A percentile compares a stretch with the other conserved stretches of the same genome.
Evolutionary conservation across 2,329 filamentous ascomycete species (phyloP).

Genomic region (Coniosporium tulheliwenetii): DNA sequence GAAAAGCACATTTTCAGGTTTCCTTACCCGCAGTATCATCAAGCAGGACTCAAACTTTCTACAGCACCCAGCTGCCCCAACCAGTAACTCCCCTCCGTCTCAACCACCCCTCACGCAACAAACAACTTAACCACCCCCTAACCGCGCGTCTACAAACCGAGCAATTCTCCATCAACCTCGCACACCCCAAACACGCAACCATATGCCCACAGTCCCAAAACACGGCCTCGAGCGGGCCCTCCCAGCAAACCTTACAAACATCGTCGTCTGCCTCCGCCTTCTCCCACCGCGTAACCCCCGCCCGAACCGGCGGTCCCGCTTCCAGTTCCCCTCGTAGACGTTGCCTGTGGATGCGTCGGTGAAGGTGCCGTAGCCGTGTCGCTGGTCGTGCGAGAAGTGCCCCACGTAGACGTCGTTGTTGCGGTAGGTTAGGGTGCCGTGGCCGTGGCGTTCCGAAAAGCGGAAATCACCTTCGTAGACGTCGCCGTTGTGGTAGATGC

Average conservation of each 20-base stretch:
- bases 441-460: conserved; percentile 36
- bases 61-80: too few relatives aligned
- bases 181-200: conserved; percentile 43
- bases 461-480: conserved; percentile 40
- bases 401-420: conserved; percentile 48
- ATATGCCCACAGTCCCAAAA: conserved; percentile 51
- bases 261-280: conserved; percentile 45
- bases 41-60: too few relatives aligned
- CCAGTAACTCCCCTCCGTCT: neutral
- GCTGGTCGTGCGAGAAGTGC: conserved; percentile 47
- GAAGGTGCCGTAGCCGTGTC: conserved; percentile 42
- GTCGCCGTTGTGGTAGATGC: conserved; percentile 37
- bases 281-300: conserved; percentile 46
- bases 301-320: conserved; percentile 43
- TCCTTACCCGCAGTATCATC: too few relatives aligned
- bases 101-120: conserved; percentile 7
- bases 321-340: conserved; percentile 45
- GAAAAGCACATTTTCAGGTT: too few relatives aligned
- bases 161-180: conserved; percentile 41
- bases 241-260: conserved; percentile 46
- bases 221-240: conserved; percentile 41
- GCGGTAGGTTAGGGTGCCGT: conserved; percentile 41
- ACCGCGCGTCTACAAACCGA: conserved; percentile 45
- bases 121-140: conserved; percentile 41
- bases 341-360: conserved; percentile 41